Percentiles rank a stretch among this genome's conserved stretches.
These are phyloP conservation scores for Fusarium avenaceum DNA, from an alignment of 2,329 filamentous ascomycete genomes.

Conservation along the genomic window DNA sequence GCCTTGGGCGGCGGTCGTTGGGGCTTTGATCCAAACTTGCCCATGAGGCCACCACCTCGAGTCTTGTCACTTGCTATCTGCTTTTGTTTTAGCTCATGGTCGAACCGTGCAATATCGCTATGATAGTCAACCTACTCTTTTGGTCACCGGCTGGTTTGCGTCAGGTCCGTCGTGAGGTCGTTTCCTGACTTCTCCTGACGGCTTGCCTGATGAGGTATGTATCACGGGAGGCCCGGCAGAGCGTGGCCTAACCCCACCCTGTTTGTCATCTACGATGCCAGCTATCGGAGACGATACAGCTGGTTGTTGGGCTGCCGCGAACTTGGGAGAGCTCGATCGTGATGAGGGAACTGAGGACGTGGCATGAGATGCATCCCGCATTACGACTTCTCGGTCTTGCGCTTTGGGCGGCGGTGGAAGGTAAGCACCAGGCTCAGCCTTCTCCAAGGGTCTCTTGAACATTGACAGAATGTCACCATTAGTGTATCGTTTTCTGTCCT, in stretches of 20 bases:
- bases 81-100: conserved; percentile 43
- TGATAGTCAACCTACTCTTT: conserved; percentile 57
- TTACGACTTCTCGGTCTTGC: conserved; percentile 35
- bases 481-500: conserved; percentile 80
- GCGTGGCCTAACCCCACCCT: conserved; percentile 41
- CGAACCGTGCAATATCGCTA: neutral
- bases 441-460: conserved; percentile 61
- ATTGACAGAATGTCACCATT: conserved; percentile 69
- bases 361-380: conserved; percentile 39
- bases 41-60: conserved; percentile 52
- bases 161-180: conserved; percentile 58
- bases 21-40: conserved; percentile 55
- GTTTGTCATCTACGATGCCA: conserved; percentile 36
- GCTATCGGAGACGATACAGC: conserved; percentile 28
- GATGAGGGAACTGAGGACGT: conserved; percentile 25
- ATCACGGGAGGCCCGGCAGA: conserved; percentile 56
- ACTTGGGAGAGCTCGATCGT: conserved; percentile 29
- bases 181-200: conserved; percentile 56
- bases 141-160: conserved; percentile 51
- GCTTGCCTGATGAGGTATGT: conserved; percentile 52
- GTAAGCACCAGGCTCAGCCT: conserved; percentile 50
- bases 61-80: conserved; percentile 52
- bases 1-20: conserved; percentile 46
- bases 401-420: conserved; percentile 19
- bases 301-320: conserved; percentile 12